Evolutionary conservation across 352 stramenopile genomes (phyloP).

Genomic region (Pythium scleroteichum): DNA sequence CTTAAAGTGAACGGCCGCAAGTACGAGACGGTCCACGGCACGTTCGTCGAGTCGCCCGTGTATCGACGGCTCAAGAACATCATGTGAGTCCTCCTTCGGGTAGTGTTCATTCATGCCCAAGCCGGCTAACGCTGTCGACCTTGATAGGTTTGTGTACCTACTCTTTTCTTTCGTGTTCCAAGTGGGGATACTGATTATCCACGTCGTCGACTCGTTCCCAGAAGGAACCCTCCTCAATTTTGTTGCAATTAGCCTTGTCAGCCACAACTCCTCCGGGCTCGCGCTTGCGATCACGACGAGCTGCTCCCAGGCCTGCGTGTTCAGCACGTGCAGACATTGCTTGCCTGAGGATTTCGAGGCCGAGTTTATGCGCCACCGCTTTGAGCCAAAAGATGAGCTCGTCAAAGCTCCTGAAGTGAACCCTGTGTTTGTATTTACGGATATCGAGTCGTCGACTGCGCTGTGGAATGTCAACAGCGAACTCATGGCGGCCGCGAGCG

Average conservation of each 20-base stretch:
- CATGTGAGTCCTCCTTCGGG: conserved; percentile 39
- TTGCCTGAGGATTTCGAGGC: conserved; percentile 12
- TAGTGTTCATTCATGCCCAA: too few relatives aligned
- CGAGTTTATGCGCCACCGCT: too few relatives aligned
- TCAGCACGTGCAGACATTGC: conserved; percentile 36
- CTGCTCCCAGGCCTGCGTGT: conserved; percentile 52
- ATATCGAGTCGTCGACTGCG: not conserved
- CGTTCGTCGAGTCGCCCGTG: conserved; percentile 61
- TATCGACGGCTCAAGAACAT: conserved; percentile 71
- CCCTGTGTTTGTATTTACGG: conserved; percentile 33
- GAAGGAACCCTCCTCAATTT: not conserved
- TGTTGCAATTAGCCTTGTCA: conserved; percentile 9
- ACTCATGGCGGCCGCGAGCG: conserved; percentile 24
- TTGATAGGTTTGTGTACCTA: conserved; percentile 48
- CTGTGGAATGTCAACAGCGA: conserved; percentile 25
- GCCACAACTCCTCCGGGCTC: conserved; percentile 8
- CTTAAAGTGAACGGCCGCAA: conserved; percentile 59
- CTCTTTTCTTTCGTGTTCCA: conserved; percentile 60
- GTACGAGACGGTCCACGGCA: conserved; percentile 62
- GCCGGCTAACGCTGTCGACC: too few relatives aligned
- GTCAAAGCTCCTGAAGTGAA: conserved; percentile 19
- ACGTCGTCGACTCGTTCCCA: conserved; percentile 1
- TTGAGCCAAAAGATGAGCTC: too few relatives aligned
- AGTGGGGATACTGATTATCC: conserved; percentile 11
- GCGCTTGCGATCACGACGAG: conserved; percentile 10